phyloP scores from a whole-genome alignment of 2,329 filamentous ascomycete species.

The Talaromyces sp. region DNA sequence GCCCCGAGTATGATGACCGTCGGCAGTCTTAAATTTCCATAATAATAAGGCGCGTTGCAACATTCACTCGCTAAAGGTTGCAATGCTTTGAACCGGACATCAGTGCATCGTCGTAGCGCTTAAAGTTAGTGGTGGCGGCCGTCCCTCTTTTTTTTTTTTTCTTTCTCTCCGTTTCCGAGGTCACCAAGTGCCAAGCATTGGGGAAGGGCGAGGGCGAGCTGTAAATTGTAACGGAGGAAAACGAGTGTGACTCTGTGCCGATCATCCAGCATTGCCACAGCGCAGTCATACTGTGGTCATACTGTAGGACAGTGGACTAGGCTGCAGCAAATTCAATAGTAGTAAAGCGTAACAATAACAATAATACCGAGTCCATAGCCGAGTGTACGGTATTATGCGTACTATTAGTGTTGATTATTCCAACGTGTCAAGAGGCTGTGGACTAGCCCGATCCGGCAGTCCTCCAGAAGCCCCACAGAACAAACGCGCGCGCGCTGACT shows the following conservation, averaged over 20 bases:
- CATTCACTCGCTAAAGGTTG: not conserved
- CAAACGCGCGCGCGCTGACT: not conserved
- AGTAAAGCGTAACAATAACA: too few species aligned
- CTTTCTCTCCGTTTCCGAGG: not conserved
- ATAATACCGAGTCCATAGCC: too few species aligned
- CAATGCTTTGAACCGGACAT: not conserved
- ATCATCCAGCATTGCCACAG: too few species aligned
- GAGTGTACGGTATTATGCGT: too few species aligned
- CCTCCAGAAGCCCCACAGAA: not conserved
- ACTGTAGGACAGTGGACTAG: too few species aligned
- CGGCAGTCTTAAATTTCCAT: not conserved
- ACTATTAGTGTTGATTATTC: not conserved
- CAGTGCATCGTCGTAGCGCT: not conserved
- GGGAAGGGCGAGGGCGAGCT: not conserved
- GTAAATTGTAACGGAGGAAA: not conserved
- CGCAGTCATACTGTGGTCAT: too few species aligned
- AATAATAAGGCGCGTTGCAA: not conserved
- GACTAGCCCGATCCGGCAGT: not conserved
- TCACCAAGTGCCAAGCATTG: not conserved
- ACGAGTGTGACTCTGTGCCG: not conserved
- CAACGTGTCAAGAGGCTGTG: not conserved
- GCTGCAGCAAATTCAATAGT: too few species aligned
- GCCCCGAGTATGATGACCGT: not conserved
- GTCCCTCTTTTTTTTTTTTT: not conserved
- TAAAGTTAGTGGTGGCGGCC: not conserved